A percentile compares a stretch with the other conserved stretches of the same genome.
Evolutionary conservation across 345 rosid genomes (phyloP).

Genomic region (Mallotus nudiflorus): DNA sequence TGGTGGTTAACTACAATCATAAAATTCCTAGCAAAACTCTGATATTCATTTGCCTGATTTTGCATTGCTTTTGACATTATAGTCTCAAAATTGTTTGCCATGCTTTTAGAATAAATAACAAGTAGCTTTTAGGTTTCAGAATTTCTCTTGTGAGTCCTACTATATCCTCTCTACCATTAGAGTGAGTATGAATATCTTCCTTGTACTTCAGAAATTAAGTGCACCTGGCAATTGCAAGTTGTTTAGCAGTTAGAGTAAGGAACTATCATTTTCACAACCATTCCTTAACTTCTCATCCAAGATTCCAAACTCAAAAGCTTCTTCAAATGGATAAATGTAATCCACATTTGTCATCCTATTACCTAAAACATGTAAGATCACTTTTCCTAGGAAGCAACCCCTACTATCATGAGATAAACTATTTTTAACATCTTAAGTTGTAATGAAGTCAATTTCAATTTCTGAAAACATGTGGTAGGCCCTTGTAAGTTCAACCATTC

Average conservation of each 20-base stretch:
- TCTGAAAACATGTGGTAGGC: background rate
- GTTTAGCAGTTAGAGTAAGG: background rate
- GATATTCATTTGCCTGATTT: background rate
- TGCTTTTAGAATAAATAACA: background rate
- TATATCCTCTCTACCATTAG: background rate
- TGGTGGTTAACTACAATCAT: background rate
- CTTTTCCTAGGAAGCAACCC: background rate
- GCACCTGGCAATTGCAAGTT: background rate
- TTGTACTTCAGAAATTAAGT: background rate
- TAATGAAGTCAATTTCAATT: background rate
- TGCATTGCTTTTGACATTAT: background rate
- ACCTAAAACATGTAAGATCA: background rate
- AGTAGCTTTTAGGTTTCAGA: background rate
- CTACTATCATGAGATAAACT: background rate
- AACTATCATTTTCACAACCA: background rate
- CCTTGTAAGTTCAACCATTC: background rate
- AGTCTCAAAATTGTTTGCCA: background rate
- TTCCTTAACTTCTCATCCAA: background rate
- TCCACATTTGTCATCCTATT: background rate
- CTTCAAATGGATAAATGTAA: background rate
- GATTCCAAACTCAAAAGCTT: background rate
- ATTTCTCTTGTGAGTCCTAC: background rate
- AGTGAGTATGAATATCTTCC: background rate
- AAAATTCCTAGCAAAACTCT: slow-evolving; percentile 5
- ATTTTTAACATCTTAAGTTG: background rate